Evolutionary conservation across 768 basidiomycete species (phyloP), one percentile per base, ranked within the genome.

Genomic region (Arthromyces matolae): DNA sequence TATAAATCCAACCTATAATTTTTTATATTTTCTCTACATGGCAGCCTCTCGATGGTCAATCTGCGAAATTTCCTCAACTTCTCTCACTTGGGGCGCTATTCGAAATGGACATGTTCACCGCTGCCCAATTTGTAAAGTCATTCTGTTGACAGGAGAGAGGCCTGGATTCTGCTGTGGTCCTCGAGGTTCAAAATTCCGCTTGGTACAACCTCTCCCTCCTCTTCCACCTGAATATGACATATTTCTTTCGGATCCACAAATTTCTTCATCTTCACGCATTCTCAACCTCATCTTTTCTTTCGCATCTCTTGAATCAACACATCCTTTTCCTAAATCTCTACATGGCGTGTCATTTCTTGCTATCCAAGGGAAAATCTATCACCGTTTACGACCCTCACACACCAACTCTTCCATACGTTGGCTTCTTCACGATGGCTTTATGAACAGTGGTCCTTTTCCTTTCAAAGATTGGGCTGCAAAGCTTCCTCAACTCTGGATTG

Each of bases 251-350:
- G 14, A 45, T 45, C 29, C 5, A 6, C 16, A 19, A 20, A 45
- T 45, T 18, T 45, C 43, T 2, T 14, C n/a, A 16, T 18, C 29
- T 32, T 45, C 43, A 29, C 29, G 29, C 7, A 14, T 20, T 1
- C 34, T 45, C n/a, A 45, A 45, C 32, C 28, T 20, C 20, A 27
- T 45, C 20, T 45, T 45, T 32, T 29, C 25, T 8, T 45, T 45
- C 31, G 32, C 43, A 9, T 13, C 43, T 8, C 28, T 45, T 18
- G 24, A 32, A 20, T 5, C 43, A 18, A 29, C 43, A 12, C 25
- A 45, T 22, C 27, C 20, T 18, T 45, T 45, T 45, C 19, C 16
- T 12, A 32, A 31, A 1, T 22, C 22, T 33, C 18, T 13, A 33
- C 43, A 33, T 9, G 43, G 8, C 10, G n/a, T n/a, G n/a, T 45